Evolutionary conservation across 306 rosid species (phyloP).

Genomic region (Casuarina equisetifolia): DNA sequence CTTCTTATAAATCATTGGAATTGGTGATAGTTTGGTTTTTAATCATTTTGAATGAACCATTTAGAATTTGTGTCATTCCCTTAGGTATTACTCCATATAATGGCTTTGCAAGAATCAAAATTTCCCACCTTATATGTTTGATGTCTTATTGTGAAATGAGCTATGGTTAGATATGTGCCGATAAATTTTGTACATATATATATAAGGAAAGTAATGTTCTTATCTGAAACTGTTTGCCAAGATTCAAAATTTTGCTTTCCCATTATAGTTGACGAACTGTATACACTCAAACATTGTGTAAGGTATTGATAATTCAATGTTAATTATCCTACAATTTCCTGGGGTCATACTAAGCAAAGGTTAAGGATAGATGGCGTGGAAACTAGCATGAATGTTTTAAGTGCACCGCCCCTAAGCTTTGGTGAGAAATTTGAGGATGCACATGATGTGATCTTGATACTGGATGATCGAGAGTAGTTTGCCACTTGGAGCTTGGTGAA

Average conservation of each 20-base stretch:
- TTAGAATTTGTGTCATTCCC: not conserved
- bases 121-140: not conserved
- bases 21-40: not conserved
- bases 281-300: slow-evolving; percentile 9
- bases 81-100: not conserved
- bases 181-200: not conserved
- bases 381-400: slow-evolving; percentile 50
- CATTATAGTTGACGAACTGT: not conserved
- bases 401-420: slow-evolving; percentile 75
- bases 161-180: no score
- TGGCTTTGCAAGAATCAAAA: not conserved
- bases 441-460: slow-evolving; percentile 69
- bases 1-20: not conserved
- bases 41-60: not conserved
- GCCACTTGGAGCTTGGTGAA: slow-evolving; percentile 78
- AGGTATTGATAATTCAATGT: slow-evolving; percentile 10
- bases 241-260: not conserved
- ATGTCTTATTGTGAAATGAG: not conserved
- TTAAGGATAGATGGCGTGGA: slow-evolving; percentile 35
- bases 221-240: not conserved
- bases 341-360: slow-evolving; percentile 41
- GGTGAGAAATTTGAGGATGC: slow-evolving; percentile 91
- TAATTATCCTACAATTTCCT: slow-evolving; percentile 30
- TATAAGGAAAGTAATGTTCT: not conserved
- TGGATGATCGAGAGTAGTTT: slow-evolving; percentile 93